phyloP scores from a whole-genome alignment of 1,284 basidiomycete genomes.

The Apiotrichum domesticum region DNA sequence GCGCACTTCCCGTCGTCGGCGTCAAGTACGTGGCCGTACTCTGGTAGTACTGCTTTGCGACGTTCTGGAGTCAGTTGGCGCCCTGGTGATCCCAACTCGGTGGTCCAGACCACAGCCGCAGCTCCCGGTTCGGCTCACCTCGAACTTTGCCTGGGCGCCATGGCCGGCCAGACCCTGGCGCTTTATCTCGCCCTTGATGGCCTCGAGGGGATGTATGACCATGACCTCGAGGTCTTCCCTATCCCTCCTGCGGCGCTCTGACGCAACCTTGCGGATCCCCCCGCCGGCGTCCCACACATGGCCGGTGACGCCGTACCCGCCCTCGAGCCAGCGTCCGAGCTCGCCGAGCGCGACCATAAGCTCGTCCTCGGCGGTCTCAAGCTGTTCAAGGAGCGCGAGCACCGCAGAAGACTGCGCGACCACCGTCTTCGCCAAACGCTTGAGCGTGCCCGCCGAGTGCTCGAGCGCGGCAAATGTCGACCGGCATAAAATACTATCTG shows the following conservation, averaged over 20 bases:
- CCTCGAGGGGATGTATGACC: constrained; percentile 30
- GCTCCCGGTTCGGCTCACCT: constrained; percentile 24
- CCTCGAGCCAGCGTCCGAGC: constrained; percentile 37
- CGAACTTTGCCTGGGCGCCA: constrained; percentile 37
- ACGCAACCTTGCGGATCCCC: constrained; percentile 31
- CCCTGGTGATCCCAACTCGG: background rate
- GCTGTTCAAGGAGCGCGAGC: constrained; percentile 32
- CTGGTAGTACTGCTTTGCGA: constrained; percentile 42
- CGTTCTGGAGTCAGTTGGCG: constrained; percentile 18
- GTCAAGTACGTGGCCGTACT: constrained; percentile 36
- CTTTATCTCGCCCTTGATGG: constrained; percentile 41
- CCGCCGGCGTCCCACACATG: constrained; percentile 25
- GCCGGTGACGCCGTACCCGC: constrained; percentile 29
- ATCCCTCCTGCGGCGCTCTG: constrained; percentile 29
- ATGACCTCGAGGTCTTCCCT: constrained; percentile 35
- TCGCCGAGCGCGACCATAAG: constrained; percentile 34
- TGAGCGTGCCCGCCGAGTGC: constrained; percentile 35
- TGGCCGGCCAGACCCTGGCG: constrained; percentile 36
- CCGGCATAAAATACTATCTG: constrained; percentile 42
- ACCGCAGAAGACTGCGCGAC: constrained; percentile 27
- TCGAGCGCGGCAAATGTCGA: constrained; percentile 42
- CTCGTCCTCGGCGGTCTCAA: constrained; percentile 43
- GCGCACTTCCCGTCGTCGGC: constrained; percentile 5
- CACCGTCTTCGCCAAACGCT: constrained; percentile 37
- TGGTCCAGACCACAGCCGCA: no score